These are phyloP conservation scores for Heliamphora exappendiculata DNA, from an alignment of 148 eudicot species.

Conservation along the genomic window DNA sequence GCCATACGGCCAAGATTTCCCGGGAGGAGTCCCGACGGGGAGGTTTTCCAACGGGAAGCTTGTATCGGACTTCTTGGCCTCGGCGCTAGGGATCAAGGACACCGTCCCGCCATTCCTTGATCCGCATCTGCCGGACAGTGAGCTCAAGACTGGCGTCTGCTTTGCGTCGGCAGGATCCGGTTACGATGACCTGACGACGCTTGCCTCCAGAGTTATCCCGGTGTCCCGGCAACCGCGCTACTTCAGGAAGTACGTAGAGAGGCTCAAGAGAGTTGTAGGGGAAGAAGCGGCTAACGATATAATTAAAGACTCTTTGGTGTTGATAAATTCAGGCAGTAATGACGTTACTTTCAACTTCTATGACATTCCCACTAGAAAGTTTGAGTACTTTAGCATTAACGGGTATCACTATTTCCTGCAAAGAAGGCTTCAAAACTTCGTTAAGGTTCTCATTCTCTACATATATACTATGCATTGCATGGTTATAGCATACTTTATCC, in stretches of 20 bases:
- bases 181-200: slow-evolving; percentile 27
- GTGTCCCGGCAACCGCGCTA: slow-evolving; percentile 31
- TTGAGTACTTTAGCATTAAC: slow-evolving; percentile 16
- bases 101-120: slow-evolving; percentile 34
- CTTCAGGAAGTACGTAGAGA: slow-evolving; percentile 27
- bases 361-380: slow-evolving; percentile 22
- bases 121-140: slow-evolving; percentile 21
- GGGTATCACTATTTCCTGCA: slow-evolving; percentile 35
- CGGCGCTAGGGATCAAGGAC: slow-evolving; percentile 33
- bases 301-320: slow-evolving; percentile 17
- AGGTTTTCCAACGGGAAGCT: slow-evolving; percentile 49
- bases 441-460: slow-evolving; percentile 23
- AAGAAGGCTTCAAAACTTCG: slow-evolving; percentile 21
- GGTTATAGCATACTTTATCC: neutral
- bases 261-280: slow-evolving; percentile 24
- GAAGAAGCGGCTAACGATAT: slow-evolving; percentile 10
- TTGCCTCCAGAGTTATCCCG: slow-evolving; percentile 16
- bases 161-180: slow-evolving; percentile 54
- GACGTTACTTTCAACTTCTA: slow-evolving; percentile 31
- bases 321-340: slow-evolving; percentile 30
- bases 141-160: slow-evolving; percentile 36
- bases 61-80: slow-evolving; percentile 37
- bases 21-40: slow-evolving; percentile 34
- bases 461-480: neutral
- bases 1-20: slow-evolving; percentile 48